Evolutionary conservation across 768 basidiomycete genomes (phyloP).

Genomic region (Hericium alpestre): DNA sequence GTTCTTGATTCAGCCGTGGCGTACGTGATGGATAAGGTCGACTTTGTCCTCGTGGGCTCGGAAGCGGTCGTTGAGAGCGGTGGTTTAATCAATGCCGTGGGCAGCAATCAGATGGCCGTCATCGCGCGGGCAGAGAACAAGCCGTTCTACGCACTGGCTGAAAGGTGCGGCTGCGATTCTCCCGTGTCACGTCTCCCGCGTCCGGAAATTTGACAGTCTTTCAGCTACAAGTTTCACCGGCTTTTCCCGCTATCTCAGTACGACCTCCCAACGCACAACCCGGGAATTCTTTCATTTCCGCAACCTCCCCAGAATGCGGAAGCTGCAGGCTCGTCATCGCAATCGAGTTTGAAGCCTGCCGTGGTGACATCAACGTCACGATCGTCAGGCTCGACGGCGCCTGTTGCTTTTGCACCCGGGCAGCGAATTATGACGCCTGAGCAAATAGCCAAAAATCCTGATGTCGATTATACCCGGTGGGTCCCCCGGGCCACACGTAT

Average conservation of each 20-base stretch:
- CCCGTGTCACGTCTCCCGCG: not conserved
- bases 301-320: constrained; percentile 19
- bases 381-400: constrained; percentile 11
- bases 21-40: constrained; percentile 93
- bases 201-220: constrained; percentile 1
- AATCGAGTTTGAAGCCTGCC: not conserved
- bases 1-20: constrained; percentile 94
- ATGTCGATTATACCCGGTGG: constrained; percentile 89
- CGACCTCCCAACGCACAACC: constrained; percentile 75
- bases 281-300: constrained; percentile 65
- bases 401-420: constrained; percentile 14
- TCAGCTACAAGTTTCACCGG: constrained; percentile 94
- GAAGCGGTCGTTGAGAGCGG: constrained; percentile 98
- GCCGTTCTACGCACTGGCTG: constrained; percentile 92
- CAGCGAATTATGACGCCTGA: constrained; percentile 60
- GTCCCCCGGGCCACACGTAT: not conserved
- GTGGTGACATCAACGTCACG: not conserved
- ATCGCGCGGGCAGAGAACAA: constrained; percentile 91
- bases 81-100: constrained; percentile 84
- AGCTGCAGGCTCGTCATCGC: not conserved
- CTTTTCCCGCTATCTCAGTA: constrained; percentile 89
- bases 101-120: constrained; percentile 93
- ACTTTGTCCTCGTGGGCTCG: constrained; percentile 91
- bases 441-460: constrained; percentile 75
- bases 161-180: constrained; percentile 43